Base-by-base conservation (phyloP, 1,284 basidiomycete species). In the Stygiomarasmius scandens region DNA sequence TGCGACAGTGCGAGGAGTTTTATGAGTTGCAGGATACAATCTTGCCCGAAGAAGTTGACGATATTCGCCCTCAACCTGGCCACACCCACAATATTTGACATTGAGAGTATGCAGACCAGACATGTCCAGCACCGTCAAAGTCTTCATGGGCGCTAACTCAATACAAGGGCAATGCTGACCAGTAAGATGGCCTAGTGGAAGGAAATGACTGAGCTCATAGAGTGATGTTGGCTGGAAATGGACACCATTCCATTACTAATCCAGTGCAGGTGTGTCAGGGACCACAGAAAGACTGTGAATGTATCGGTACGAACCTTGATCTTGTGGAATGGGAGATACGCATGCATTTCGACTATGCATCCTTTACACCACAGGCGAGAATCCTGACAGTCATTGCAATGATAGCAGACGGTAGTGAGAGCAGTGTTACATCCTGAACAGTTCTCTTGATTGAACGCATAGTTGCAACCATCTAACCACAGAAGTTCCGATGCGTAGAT, bases 1-100 rank as follows among this genome's bases (percentile, higher is more conserved):
- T 19, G 50, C 53, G 10, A 55, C 54, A 14, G 47, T 56, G 19
- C 27, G 47, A 10, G 61, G 62, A n/a, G 29, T 22, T 10, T 12
- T 49, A 14, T 50, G 22, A 11, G 59, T 58, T 22, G 63, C 47
- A 11, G 61, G 63, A 25, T 58, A 54, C 25, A 46, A 38, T 11
- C 54, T 32, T 9, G 24, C 43, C 5, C 54, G 56, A 6, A 64
- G 56, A 3, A 64, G 52, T 47, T 64, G 62, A 16, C 24, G n/a
- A n/a, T n/a, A n/a, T n/a, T 32, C 3, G 36, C 19, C 29, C 38
- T 11, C 27, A 14, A 12, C 58, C 47, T 19, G 48, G 6, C 9
- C 19, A 45, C 61, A 62, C 14, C 23, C 44, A 45, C 61, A 61
- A 34, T 58, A 61, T 16, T 36, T 19, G 34, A 62, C 32, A 44